Evolutionary conservation across 225 moss, liverwort and hornwort species (phyloP).

Genomic region (Physcomitrium patens): DNA sequence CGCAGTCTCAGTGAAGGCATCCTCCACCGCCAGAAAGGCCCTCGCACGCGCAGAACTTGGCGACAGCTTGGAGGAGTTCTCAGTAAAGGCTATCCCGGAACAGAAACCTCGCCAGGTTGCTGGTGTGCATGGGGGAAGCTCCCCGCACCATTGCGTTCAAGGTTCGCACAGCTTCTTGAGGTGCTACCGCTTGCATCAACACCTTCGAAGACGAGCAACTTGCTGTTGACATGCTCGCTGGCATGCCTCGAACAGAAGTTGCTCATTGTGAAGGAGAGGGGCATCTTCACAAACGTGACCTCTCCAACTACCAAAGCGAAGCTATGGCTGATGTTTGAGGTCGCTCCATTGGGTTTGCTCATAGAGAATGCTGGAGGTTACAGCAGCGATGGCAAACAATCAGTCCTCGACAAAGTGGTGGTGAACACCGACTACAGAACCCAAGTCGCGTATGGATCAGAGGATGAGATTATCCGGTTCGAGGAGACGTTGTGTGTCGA

Average conservation of each 20-base stretch:
- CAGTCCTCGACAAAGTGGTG: constrained; percentile 77
- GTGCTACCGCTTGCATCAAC: constrained; percentile 89
- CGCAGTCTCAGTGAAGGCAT: constrained; percentile 26
- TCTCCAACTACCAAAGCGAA: constrained; percentile 93
- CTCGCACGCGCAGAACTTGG: constrained; percentile 40
- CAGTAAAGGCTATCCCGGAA: constrained; percentile 67
- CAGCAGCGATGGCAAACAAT: constrained; percentile 91
- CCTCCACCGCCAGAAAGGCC: constrained; percentile 24
- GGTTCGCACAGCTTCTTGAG: constrained; percentile 93
- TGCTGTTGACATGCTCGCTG: constrained; percentile 87
- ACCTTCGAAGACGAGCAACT: constrained; percentile 98
- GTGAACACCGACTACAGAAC: constrained; percentile 87
- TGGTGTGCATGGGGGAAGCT: constrained; percentile 90
- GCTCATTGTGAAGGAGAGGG: constrained; percentile 96
- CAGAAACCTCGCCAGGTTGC: constrained; percentile 73
- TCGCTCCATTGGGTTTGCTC: constrained; percentile 89
- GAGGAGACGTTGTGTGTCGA: constrained; percentile 76
- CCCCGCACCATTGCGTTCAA: constrained; percentile 94
- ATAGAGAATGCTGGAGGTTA: constrained; percentile 94
- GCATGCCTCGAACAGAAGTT: too few species aligned
- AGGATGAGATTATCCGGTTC: constrained; percentile 85
- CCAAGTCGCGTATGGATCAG: constrained; percentile 95
- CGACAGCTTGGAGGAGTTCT: constrained; percentile 60
- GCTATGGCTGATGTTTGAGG: constrained; percentile 86
- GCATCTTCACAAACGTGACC: constrained; percentile 88